A percentile compares a stretch with the other conserved stretches of the same genome.
Evolutionary conservation across 306 rosid genomes (phyloP).

Genomic region (Cucurbita argyrosperma): DNA sequence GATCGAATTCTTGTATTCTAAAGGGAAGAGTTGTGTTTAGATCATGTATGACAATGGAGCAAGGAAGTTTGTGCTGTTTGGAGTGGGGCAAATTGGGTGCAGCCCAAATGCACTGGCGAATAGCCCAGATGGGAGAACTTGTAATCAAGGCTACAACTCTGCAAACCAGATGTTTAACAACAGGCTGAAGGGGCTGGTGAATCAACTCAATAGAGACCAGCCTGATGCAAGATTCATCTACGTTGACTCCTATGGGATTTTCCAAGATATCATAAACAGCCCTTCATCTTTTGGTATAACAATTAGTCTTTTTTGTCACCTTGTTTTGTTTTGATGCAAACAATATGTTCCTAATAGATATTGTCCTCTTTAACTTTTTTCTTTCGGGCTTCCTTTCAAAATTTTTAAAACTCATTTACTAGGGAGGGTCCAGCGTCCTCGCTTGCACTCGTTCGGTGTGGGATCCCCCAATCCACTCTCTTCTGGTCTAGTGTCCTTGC

Average conservation of each 20-base stretch:
- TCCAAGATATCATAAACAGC: conserved; percentile 48
- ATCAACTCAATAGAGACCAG: conserved; percentile 43
- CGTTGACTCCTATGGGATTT: conserved; percentile 59
- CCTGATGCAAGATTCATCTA: conserved; percentile 54
- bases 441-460: too few species aligned
- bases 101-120: conserved; percentile 68
- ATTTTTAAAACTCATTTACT: too few species aligned
- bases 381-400: too few species aligned
- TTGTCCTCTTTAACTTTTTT: too few species aligned
- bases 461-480: too few species aligned
- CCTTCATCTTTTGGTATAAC: conserved; percentile 63
- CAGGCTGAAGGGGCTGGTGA: conserved; percentile 45
- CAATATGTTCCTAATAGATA: too few species aligned
- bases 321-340: too few species aligned
- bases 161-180: conserved; percentile 67
- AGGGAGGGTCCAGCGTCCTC: too few species aligned
- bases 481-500: too few species aligned
- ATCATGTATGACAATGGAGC: conserved; percentile 60
- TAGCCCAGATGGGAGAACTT: conserved; percentile 70
- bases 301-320: background rate
- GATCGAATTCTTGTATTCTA: background rate
- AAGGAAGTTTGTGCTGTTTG: conserved; percentile 74
- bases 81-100: conserved; percentile 84
- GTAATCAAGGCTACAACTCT: conserved; percentile 52
- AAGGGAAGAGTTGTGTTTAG: conserved; percentile 8